Percentiles rank a stretch among this genome's conserved stretches.
Conservation (phyloP, 1,284 basidiomycete genomes). For the Heterobasidion parviporum region DNA sequence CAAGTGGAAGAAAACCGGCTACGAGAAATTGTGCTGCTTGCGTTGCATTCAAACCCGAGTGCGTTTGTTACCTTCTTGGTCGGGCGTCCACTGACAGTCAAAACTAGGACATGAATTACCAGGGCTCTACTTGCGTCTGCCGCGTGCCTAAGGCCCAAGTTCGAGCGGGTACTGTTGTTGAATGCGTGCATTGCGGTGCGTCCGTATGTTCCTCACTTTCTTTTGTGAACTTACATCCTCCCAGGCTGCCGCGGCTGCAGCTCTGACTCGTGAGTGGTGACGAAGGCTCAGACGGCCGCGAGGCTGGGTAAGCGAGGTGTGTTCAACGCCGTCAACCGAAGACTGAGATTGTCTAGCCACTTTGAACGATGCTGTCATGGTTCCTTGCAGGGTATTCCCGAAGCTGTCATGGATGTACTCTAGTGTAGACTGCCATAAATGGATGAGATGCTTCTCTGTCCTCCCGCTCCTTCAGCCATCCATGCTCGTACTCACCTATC, state of each 20-base stretch:
- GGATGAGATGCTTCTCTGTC: too few relatives aligned
- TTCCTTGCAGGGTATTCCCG: too few relatives aligned
- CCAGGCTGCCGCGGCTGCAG: slow-evolving; percentile 77
- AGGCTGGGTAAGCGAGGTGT: not conserved
- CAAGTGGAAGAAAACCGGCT: slow-evolving; percentile 99
- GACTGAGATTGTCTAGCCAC: too few relatives aligned
- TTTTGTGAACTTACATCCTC: slow-evolving; percentile 5
- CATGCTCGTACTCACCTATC: too few relatives aligned
- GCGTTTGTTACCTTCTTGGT: not conserved
- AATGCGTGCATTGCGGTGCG: slow-evolving; percentile 95
- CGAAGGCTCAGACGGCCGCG: slow-evolving; percentile 7
- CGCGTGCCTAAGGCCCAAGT: slow-evolving; percentile 94
- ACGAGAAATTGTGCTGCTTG: slow-evolving; percentile 97
- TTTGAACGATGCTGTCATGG: too few relatives aligned
- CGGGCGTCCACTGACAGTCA: not conserved
- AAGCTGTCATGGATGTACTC: too few relatives aligned
- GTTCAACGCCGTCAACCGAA: not conserved
- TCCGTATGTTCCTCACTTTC: slow-evolving; percentile 13
- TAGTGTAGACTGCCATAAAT: too few relatives aligned
- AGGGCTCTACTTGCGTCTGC: slow-evolving; percentile 98
- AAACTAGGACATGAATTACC: slow-evolving; percentile 94
- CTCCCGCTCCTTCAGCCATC: too few relatives aligned
- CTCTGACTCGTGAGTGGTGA: slow-evolving; percentile 55
- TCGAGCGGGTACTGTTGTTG: slow-evolving; percentile 87
- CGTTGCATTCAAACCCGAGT: slow-evolving; percentile 95